Evolutionary conservation across 2,329 filamentous ascomycete genomes (phyloP), one percentile per base, ranked within the genome.

Genomic region (Metarhizium guizhouense): DNA sequence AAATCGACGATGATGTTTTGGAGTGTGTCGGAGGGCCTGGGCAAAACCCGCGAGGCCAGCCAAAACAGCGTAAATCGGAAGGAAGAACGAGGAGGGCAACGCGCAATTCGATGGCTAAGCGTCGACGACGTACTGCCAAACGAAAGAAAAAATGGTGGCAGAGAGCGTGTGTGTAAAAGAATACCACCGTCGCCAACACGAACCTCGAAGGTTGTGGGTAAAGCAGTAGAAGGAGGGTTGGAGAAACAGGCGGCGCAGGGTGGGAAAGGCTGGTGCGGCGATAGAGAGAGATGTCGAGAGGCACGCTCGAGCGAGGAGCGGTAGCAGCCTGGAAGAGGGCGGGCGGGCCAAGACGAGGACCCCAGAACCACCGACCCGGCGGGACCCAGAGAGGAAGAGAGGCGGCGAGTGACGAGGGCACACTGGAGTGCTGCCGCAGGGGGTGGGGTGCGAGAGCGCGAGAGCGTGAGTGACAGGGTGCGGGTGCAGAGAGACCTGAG

Each of bases 281-380:
- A 40, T 13, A 16, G 38, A 40, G 38, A 40, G 38, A 16, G 38
- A 16, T 5, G 14, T 14, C 7, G 34, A 43, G 51, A 40, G 25
- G 36, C 38, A 13, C 5, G 14, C 38, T 40, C 11, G 14, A 16
- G 42, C 45, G 51, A 52, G 55, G 38, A 29, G 45, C 34, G 10
- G 56, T 51, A 51, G 53, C 50, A 53, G 56, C 43, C 49, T 43
- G 47, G 25, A 51, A 30, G 48, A 16, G 29, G 36, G 51, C 36
- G 49, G 56, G 49, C 48, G 34, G 53, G 43, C 55, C 55, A 56
- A 40, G 55, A 34, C 55, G 47, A 53, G 47, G 47, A 53, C 51
- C 55, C 55, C 51, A 47, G 55, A 48, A 52, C 51, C 36, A 52
- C 8, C 25, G 51, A 16, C 38, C 34, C 18, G 40, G 25, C 6